Percentiles rank a stretch among this genome's conserved stretches.
Conservation (phyloP, 768 basidiomycete genomes). For the Sistotremastrum niveocremeum region DNA sequence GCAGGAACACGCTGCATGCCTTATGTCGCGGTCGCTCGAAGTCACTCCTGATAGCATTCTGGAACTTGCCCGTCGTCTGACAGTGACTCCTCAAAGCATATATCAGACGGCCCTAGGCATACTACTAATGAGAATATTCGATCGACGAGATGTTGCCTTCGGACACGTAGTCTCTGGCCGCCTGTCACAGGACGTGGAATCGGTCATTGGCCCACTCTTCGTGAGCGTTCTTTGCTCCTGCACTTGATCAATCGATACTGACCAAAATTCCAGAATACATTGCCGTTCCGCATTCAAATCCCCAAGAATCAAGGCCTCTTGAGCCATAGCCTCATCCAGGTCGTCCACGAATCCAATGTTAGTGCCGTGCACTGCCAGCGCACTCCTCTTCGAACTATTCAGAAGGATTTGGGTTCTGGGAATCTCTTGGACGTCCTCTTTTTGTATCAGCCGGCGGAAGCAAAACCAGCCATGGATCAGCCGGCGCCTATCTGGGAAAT, state of each 20-base stretch:
- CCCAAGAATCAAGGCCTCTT: not conserved
- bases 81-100: slow-evolving; percentile 23
- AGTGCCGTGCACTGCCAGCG: slow-evolving; percentile 31
- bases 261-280: slow-evolving; percentile 23
- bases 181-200: slow-evolving; percentile 25
- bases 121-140: slow-evolving; percentile 11
- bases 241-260: not conserved
- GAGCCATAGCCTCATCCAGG: slow-evolving; percentile 17
- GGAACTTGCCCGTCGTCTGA: not conserved
- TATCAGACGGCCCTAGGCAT: slow-evolving; percentile 21
- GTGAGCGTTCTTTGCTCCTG: slow-evolving; percentile 17
- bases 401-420: slow-evolving; percentile 18
- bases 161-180: slow-evolving; percentile 35
- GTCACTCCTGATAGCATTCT: slow-evolving; percentile 9
- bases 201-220: slow-evolving; percentile 33
- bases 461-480: not conserved
- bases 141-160: slow-evolving; percentile 26
- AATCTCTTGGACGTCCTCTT: slow-evolving; percentile 30
- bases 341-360: slow-evolving; percentile 25
- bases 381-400: slow-evolving; percentile 29
- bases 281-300: slow-evolving; percentile 30
- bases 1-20: slow-evolving; percentile 10
- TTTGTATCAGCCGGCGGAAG: slow-evolving; percentile 25
- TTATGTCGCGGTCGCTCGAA: slow-evolving; percentile 4
- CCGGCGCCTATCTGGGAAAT: slow-evolving; percentile 12